Conservation (phyloP, 176 grass and related monocot species). For the Aegilops umbellulata region DNA sequence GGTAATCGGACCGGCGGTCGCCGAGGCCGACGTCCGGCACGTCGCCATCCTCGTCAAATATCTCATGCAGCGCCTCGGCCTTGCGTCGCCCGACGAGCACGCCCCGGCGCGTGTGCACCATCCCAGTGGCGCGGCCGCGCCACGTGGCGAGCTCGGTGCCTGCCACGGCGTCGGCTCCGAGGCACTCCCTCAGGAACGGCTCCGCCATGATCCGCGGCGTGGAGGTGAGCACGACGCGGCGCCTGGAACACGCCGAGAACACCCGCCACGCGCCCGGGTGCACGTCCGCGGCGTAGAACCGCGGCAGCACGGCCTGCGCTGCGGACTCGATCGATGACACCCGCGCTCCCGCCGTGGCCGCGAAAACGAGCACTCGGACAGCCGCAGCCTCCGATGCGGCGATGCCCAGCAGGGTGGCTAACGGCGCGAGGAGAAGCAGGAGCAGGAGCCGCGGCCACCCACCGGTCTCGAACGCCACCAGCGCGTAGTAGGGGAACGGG, state of each 20-base stretch:
- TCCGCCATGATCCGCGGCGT: constrained; percentile 66
- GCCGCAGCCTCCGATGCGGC: constrained; percentile 44
- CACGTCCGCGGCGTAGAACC: constrained; percentile 68
- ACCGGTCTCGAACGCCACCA: constrained; percentile 71
- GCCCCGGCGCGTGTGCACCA: constrained; percentile 17
- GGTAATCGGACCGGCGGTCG: constrained; percentile 43
- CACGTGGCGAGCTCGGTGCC: constrained; percentile 62
- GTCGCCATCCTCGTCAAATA: constrained; percentile 15
- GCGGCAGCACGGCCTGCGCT: constrained; percentile 57
- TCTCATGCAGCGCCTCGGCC: constrained; percentile 40
- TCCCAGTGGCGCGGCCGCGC: constrained; percentile 35
- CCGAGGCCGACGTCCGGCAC: constrained; percentile 63
- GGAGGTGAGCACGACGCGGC: constrained; percentile 35
- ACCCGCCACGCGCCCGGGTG: constrained; percentile 38
- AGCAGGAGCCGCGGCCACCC: constrained; percentile 56
- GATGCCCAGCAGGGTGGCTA: constrained; percentile 35
- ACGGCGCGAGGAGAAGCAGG: constrained; percentile 48
- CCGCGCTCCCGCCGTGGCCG: constrained; percentile 29
- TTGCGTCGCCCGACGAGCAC: constrained; percentile 27
- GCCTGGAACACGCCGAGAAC: constrained; percentile 31
- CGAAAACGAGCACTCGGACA: constrained; percentile 60
- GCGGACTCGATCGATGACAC: constrained; percentile 51
- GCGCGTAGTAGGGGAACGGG: constrained; percentile 83
- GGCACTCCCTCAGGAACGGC: constrained; percentile 63
- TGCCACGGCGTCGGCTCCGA: constrained; percentile 53